Percentiles rank a stretch among this genome's conserved stretches.
These are phyloP conservation scores for Tulasnella sp. DNA, from an alignment of 768 basidiomycete species.

Conservation along the genomic window DNA sequence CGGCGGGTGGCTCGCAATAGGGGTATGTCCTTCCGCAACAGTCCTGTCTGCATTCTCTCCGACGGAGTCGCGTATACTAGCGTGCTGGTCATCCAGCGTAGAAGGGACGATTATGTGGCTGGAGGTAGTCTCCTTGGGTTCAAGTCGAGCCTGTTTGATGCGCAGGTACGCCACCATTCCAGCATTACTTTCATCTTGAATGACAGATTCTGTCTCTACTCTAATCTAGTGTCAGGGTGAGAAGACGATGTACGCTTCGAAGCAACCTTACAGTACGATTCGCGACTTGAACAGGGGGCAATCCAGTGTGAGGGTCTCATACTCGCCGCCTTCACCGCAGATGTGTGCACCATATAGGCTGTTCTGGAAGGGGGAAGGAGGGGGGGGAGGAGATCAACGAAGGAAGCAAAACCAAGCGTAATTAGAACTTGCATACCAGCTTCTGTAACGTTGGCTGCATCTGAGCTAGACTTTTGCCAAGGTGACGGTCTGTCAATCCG, in stretches of 20 bases:
- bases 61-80: background rate
- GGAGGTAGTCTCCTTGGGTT: slow-evolving; percentile 45
- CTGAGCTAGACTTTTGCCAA: slow-evolving; percentile 68
- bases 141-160: slow-evolving; percentile 64
- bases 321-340: slow-evolving; percentile 98
- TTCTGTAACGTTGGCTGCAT: slow-evolving; percentile 70
- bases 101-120: background rate
- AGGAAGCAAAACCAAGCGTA: background rate
- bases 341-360: slow-evolving; percentile 81
- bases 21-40: background rate
- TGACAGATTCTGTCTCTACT: slow-evolving; percentile 62
- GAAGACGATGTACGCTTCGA: background rate
- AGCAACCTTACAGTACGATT: slow-evolving; percentile 59
- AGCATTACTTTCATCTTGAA: slow-evolving; percentile 76
- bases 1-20: background rate
- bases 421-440: slow-evolving; percentile 48
- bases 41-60: background rate
- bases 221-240: slow-evolving; percentile 39
- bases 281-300: slow-evolving; percentile 80
- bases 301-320: slow-evolving; percentile 89
- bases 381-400: background rate
- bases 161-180: slow-evolving; percentile 89
- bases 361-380: slow-evolving; percentile 50
- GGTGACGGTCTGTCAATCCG: slow-evolving; percentile 71
- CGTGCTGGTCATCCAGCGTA: background rate